These are phyloP conservation scores for Globisporangium carolinianum DNA, from an alignment of 352 stramenopile genomes.

Conservation along the genomic window DNA sequence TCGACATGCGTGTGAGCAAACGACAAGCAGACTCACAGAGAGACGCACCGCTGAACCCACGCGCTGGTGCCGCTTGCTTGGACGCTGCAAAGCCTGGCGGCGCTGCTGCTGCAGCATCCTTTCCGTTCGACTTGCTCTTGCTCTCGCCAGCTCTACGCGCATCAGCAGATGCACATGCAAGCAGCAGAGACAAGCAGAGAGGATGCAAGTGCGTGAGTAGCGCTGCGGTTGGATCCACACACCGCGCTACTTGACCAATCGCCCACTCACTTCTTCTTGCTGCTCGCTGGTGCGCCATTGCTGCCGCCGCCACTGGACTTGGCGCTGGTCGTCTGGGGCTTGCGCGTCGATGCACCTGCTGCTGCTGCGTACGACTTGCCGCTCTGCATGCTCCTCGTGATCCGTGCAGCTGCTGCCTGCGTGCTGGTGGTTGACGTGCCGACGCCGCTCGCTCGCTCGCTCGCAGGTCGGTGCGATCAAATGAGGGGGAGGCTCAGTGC, in stretches of 20 bases:
- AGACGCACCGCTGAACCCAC: constrained; percentile 12
- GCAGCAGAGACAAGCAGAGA: not conserved
- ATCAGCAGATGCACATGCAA: not conserved
- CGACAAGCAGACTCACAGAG: not conserved
- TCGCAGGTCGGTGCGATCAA: not conserved
- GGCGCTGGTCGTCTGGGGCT: constrained; percentile 9
- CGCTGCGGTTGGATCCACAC: not conserved
- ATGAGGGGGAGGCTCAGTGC: too few relatives aligned
- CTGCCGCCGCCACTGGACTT: constrained; percentile 13
- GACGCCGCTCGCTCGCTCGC: constrained; percentile 1
- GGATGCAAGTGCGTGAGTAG: too few relatives aligned
- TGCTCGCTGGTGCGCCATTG: constrained; percentile 1
- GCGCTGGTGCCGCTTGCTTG: constrained; percentile 5
- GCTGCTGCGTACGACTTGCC: constrained; percentile 12
- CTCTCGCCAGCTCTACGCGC: constrained; percentile 2
- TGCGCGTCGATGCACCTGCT: constrained; percentile 5
- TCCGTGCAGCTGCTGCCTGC: not conserved
- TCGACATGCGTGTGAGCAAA: not conserved
- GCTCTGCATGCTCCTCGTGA: constrained; percentile 5
- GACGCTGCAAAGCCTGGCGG: constrained; percentile 2
- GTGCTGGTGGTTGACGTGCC: not conserved
- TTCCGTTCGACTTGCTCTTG: constrained; percentile 12
- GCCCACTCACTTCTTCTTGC: constrained; percentile 34
- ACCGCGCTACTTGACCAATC: not conserved
- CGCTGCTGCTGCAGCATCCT: constrained; percentile 2